Percentiles rank a stretch among this genome's conserved stretches.
These are phyloP conservation scores for Gossypium schwendimanii DNA, from an alignment of 441 rosid genomes.

Conservation along the genomic window DNA sequence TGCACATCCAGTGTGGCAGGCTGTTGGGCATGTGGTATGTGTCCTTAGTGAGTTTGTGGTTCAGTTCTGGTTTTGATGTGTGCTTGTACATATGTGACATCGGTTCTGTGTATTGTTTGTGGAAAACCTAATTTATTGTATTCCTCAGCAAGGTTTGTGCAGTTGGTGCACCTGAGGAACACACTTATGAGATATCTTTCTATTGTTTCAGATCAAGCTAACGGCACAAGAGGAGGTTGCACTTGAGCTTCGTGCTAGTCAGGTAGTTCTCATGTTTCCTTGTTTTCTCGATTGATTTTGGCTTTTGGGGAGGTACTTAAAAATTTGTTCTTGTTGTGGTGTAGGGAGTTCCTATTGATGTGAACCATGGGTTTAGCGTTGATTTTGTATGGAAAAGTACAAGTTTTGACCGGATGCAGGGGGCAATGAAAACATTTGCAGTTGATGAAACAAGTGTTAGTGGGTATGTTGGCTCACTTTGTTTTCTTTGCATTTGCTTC, in stretches of 20 bases:
- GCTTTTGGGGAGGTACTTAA: not conserved
- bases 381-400: constrained; percentile 99
- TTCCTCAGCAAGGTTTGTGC: not conserved
- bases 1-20: constrained; percentile 95
- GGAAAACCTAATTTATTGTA: not conserved
- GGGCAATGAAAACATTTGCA: constrained; percentile 98
- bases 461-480: constrained; percentile 58
- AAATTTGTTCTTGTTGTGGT: constrained; percentile 15
- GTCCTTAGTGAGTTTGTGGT: constrained; percentile 15
- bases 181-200: not conserved
- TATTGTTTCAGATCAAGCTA: constrained; percentile 66
- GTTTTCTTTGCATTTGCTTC: constrained; percentile 12
- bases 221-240: constrained; percentile 99
- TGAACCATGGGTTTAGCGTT: constrained; percentile 91
- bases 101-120: not conserved
- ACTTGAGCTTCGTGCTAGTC: constrained; percentile 94
- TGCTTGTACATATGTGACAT: not conserved
- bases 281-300: constrained; percentile 5
- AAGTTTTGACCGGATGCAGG: constrained; percentile 97
- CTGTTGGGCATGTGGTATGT: constrained; percentile 98
- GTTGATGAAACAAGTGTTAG: constrained; percentile 99
- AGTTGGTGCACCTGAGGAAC: not conserved
- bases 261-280: constrained; percentile 42
- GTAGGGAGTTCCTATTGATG: constrained; percentile 92
- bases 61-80: not conserved